phyloP scores from a whole-genome alignment of 176 grass and related monocot species.

The Oryza officinalis region DNA sequence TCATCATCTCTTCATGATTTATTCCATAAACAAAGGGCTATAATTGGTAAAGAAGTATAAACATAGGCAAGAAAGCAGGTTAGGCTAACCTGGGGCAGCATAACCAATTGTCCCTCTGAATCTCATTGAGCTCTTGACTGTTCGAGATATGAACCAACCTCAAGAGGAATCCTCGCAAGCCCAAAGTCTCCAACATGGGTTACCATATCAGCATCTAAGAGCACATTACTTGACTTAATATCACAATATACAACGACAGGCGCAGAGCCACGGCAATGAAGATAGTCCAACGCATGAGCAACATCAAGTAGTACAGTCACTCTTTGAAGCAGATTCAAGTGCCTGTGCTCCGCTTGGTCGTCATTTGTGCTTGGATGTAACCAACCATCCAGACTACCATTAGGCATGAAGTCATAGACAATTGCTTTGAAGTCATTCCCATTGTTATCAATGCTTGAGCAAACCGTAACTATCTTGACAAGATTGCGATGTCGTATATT shows the following conservation, averaged over 20 bases:
- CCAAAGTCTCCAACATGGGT: constrained; percentile 35
- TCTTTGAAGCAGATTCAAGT: constrained; percentile 21
- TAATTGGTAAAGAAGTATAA: too few species aligned
- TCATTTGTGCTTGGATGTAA: constrained; percentile 13
- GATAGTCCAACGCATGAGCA: constrained; percentile 38
- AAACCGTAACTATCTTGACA: constrained; percentile 29
- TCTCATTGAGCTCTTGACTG: not conserved
- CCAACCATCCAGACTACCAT: constrained; percentile 32
- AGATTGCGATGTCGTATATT: constrained; percentile 30
- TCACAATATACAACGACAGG: constrained; percentile 39
- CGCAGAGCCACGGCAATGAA: constrained; percentile 16
- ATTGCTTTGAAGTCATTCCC: constrained; percentile 48
- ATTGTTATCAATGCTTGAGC: constrained; percentile 30
- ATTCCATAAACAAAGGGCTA: too few species aligned
- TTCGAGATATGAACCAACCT: not conserved
- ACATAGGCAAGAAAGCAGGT: too few species aligned
- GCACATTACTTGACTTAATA: constrained; percentile 27
- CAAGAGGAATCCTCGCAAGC: not conserved
- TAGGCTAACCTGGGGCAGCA: constrained; percentile 21
- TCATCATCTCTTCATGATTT: too few species aligned
- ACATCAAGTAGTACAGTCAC: constrained; percentile 36
- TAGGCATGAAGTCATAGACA: constrained; percentile 33
- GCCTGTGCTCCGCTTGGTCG: not conserved
- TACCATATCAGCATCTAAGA: constrained; percentile 29
- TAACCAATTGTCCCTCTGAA: constrained; percentile 38